Evolutionary conservation across 805 yeast genomes (phyloP), one percentile per base, ranked within the genome.

Genomic region (Blastobotrys americana): DNA sequence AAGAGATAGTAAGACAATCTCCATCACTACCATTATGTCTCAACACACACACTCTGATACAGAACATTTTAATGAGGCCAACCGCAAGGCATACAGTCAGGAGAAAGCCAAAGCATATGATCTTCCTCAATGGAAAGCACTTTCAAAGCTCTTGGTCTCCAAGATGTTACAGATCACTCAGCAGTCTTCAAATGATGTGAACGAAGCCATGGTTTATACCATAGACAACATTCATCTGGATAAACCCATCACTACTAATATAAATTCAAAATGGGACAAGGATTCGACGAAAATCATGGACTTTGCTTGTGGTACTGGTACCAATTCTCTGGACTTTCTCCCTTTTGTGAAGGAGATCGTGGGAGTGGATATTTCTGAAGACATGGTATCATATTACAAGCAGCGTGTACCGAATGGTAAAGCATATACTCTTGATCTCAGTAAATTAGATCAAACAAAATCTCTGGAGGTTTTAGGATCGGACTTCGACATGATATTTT

Each of bases 231-330:
- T 25, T 8, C 31, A 25, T 25, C n/a, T n/a, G n/a, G n/a, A n/a
- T n/a, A 13, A 25, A 8, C 31, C 31, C 31, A 25, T 25, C 13
- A 25, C 31, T 13, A 25, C 31, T 13, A 13, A 25, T 13, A 13
- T 25, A 13, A 8, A 13, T 8, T 8, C 9, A 9, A 17, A 34
- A 3, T 50, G 55, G 55, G 34, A 43, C 43, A 37, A 38, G 6
- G 46, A 50, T 13, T 22, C 49, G 2, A 50, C 31, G 10, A 25
- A 37, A 19, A 53, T 56, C 1, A 48, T 56, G 8, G 60, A 56
- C 35, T 56, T 56, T 42, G 60, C 55, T 3, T 54, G 60, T 25
- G 60, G 60, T 1, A 47, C 53, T 2, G 60, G 60, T 6, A 39
- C 50, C 13, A 38, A 56, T 3, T 42, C 50, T 17, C 50, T 47